Evolutionary conservation across 2,329 filamentous ascomycete genomes (phyloP), one percentile per base, ranked within the genome.

Genomic region (Colletotrichum lentis): DNA sequence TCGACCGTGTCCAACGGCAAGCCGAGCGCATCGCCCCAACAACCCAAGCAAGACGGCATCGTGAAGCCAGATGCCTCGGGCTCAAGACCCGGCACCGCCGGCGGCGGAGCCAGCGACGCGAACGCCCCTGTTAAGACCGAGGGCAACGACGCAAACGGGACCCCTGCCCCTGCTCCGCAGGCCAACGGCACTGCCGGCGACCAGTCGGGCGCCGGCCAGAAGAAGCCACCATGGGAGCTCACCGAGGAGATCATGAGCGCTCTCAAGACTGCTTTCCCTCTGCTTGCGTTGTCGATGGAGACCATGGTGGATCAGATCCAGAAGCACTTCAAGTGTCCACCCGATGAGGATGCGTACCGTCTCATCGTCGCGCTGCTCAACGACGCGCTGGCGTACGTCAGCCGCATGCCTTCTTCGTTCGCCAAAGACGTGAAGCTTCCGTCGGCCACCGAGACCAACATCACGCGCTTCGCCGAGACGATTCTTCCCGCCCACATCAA

Each of bases 261-360:
- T 37, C 88, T 99, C 62, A 98, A 99, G 84, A 98, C 96, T 7
- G 94, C 95, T 0, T 99, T 98, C 84, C 96, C 96, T 27, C 85
- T 99, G 20, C 86, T 99, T 73, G 96, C 96, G 11, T 83, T 98
- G 50, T 97, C 95, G 0, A 98, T 99, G 96, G 96, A 99, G 81
- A 97, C 95, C 0, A 99, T 98, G 94, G 94, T 98, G 37, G 96
- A 99, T 76, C 95, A 98, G 80, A 97, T 99, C 67, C 92, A 96
- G 78, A 98, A 98, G 84, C 91, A 98, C 80, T 99, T 99, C 87
- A 99, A 99, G 81, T 98, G 96, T 74, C 95, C 95, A 16, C 95
- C 95, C 0, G 96, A 99, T 74, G 96, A 99, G 78, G 96, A 99
- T 81, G 96, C 96, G 2, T 98, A 98, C 79, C 88, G 96, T 57